Evolutionary conservation across 1,139 yeast genomes (phyloP).

Genomic region (Casaregolazyma suthepensis): DNA sequence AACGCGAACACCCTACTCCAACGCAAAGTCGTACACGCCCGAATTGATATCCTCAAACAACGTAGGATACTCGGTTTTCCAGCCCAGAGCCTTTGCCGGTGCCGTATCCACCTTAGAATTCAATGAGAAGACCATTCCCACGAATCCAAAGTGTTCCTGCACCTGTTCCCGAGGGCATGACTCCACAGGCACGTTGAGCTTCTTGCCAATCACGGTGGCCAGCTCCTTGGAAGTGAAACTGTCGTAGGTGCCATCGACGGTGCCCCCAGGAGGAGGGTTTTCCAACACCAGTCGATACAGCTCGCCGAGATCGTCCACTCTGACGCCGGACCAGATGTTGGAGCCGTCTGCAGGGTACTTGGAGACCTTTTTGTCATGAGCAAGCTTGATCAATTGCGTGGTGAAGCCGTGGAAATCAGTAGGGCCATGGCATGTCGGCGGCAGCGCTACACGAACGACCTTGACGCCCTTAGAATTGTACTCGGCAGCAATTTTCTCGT

Average conservation of each 20-base stretch:
- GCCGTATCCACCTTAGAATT: constrained; percentile 1
- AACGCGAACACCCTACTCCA: no score
- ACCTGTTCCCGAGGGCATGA: constrained; percentile 4
- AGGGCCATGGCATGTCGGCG: constrained; percentile 8
- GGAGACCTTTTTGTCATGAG: constrained; percentile 20
- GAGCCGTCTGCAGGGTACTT: constrained; percentile 28
- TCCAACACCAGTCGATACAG: constrained; percentile 28
- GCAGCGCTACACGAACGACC: constrained; percentile 1
- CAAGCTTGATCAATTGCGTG: constrained; percentile 17
- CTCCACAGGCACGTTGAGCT: constrained; percentile 14
- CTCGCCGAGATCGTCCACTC: constrained; percentile 30
- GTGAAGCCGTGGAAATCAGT: constrained; percentile 22
- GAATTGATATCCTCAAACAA: neutral
- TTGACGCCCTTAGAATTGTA: constrained; percentile 4
- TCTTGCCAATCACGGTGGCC: neutral
- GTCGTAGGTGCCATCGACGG: constrained; percentile 21
- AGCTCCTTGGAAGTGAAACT: constrained; percentile 4
- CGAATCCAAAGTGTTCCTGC: neutral
- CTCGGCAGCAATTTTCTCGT: neutral
- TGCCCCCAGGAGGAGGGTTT: constrained; percentile 20
- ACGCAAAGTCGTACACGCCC: neutral
- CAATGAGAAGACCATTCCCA: constrained; percentile 1
- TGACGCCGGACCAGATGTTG: constrained; percentile 32
- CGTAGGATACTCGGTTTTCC: constrained; percentile 7
- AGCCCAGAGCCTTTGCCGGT: constrained; percentile 9